phyloP scores from a whole-genome alignment of 306 rosid genomes.

The Vigna nakashimae region DNA sequence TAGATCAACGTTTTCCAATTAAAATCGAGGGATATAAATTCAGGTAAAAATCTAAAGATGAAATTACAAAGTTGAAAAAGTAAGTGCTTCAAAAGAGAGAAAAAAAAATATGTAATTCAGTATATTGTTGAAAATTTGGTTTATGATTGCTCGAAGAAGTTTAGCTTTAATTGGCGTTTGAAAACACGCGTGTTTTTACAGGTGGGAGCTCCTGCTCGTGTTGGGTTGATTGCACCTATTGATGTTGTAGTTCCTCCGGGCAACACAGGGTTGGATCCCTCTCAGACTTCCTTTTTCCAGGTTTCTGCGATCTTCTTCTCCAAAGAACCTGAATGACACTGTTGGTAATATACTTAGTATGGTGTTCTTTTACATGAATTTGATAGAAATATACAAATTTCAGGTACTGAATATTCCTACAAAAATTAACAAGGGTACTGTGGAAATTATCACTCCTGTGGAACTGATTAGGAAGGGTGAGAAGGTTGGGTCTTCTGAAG shows the following conservation, averaged over 20 bases:
- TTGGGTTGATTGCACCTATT: slow-evolving; percentile 94
- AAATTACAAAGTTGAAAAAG: no score
- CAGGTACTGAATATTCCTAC: slow-evolving; percentile 93
- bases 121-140: no score
- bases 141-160: no score
- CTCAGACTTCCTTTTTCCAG: slow-evolving; percentile 97
- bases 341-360: neutral
- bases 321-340: neutral
- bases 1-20: no score
- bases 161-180: neutral
- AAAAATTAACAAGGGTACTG: slow-evolving; percentile 96
- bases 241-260: slow-evolving; percentile 96
- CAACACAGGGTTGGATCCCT: slow-evolving; percentile 96
- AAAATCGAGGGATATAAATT: no score
- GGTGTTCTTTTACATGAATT: neutral
- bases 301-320: slow-evolving; percentile 41
- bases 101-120: no score
- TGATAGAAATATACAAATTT: neutral
- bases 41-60: no score
- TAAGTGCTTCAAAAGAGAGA: no score
- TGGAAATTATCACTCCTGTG: slow-evolving; percentile 90
- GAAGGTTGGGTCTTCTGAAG: slow-evolving; percentile 93
- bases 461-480: slow-evolving; percentile 95
- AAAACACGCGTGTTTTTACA: slow-evolving; percentile 11
- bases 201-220: slow-evolving; percentile 99